Evolutionary conservation across 176 grass and related monocot genomes (phyloP).

Genomic region (Zizania latifolia): DNA sequence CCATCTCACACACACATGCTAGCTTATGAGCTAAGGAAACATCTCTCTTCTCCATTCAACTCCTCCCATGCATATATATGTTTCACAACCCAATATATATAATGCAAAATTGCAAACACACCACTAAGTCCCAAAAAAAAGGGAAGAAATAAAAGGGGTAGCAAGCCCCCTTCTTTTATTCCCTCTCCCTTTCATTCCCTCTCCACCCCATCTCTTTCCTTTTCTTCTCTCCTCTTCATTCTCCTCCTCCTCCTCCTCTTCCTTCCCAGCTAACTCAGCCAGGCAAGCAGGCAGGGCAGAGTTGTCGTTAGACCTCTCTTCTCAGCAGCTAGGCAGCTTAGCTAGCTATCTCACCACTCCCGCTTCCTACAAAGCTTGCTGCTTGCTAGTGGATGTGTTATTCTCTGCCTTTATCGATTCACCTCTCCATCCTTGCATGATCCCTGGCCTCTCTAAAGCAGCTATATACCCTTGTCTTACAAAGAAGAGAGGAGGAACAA

Average conservation of each 20-base stretch:
- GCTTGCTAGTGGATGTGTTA: constrained; percentile 47
- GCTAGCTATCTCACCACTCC: constrained; percentile 20
- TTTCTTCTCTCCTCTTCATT: not conserved
- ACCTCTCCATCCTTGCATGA: constrained; percentile 34
- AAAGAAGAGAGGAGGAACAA: constrained; percentile 46
- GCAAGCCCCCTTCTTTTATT: constrained; percentile 45
- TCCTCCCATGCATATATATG: constrained; percentile 37
- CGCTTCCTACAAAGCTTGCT: constrained; percentile 11
- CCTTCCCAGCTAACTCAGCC: not conserved
- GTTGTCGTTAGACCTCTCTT: not conserved
- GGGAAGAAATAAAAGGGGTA: not conserved
- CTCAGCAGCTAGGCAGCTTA: not conserved
- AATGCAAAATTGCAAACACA: constrained; percentile 35
- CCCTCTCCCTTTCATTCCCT: constrained; percentile 36
- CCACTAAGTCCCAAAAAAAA: constrained; percentile 44
- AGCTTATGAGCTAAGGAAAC: constrained; percentile 46
- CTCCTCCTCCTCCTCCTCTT: constrained; percentile 14
- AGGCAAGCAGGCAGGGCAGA: not conserved
- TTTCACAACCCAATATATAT: constrained; percentile 66
- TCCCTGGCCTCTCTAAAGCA: constrained; percentile 46
- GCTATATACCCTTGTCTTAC: constrained; percentile 48
- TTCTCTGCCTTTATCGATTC: constrained; percentile 53
- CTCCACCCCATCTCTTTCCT: constrained; percentile 12
- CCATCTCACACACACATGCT: constrained; percentile 27
- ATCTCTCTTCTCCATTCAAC: not conserved